Base-by-base conservation (phyloP, 305 asterid species). In the Rubia balearica region DNA sequence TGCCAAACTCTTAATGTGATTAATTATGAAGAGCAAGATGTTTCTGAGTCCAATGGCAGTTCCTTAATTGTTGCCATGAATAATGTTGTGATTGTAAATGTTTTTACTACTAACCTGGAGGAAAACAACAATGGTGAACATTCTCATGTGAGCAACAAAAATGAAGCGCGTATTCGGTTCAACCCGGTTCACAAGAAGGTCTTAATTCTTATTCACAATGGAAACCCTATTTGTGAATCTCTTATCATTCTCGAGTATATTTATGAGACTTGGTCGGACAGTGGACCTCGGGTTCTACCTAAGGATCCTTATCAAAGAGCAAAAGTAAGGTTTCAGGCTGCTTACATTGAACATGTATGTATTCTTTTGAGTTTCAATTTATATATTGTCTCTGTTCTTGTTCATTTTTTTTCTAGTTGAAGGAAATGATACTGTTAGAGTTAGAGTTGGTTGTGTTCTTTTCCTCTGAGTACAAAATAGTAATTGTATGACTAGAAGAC, bases 211-310 rank as follows among this genome's bases (percentile, higher is more conserved):
- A 60, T 67, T 30, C 70, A 67, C 14, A 45, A 67, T 46, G 59
- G 70, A 7, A 67, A 46, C 14, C 70, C 70, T 11, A 1, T 67
- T 13, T 67, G 70, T 67, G 70, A 67, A 67, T 45, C 70, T 0
- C 22, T 66, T 1, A 22, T 67, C 21, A 67, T 67, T 24, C 70
- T 67, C 3, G 59, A 67, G 17, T 46, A 46, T 0, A 67, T 67
- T 14, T 22, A 67, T 46, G 70, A 67, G 24, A 67, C 45, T 8
- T 49, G 71, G 71, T 61, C 67, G 38, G 65, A 22, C 1, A 22
- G 45, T 67, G 70, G 70, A 49, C 71, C 71, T 16, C 61, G 16
- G 38, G 46, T 30, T 16, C 27, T 67, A 16, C 71, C 71, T 70
- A 27, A 70, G 9, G 43, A 49, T 27, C 61, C 71, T 24, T 67